Conservation (phyloP, 495 filamentous ascomycete species). For the Baudoinia panamericana region DNA sequence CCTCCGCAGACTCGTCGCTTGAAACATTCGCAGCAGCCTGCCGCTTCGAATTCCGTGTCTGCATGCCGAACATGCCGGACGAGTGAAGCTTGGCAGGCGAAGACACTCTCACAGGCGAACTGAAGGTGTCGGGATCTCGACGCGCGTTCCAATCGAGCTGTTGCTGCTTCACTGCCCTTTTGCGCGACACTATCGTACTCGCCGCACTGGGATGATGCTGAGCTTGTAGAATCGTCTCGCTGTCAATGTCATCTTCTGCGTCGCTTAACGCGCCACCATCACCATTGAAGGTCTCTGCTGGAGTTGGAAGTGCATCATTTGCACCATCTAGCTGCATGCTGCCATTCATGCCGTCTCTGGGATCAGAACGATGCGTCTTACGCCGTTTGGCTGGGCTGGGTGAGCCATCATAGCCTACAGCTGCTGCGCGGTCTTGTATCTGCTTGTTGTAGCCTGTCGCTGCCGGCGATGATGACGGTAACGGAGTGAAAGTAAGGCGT, state of each 20-base stretch:
- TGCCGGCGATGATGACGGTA: slow-evolving; percentile 25
- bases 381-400: slow-evolving; percentile 21
- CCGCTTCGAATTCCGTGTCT: background rate
- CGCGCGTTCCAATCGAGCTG: slow-evolving; percentile 11
- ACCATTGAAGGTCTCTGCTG: slow-evolving; percentile 5
- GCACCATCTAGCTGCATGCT: background rate
- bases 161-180: slow-evolving; percentile 9
- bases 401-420: slow-evolving; percentile 19
- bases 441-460: slow-evolving; percentile 15
- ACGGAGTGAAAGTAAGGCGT: slow-evolving; percentile 26
- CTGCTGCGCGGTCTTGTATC: slow-evolving; percentile 22
- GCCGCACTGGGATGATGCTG: slow-evolving; percentile 2
- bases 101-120: slow-evolving; percentile 7
- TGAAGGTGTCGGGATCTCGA: slow-evolving; percentile 4
- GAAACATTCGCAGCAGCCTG: slow-evolving; percentile 2
- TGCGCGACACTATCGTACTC: background rate
- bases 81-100: slow-evolving; percentile 5
- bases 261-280: background rate
- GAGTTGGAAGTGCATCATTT: slow-evolving; percentile 13
- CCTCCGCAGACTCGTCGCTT: slow-evolving; percentile 10
- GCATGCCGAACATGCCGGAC: slow-evolving; percentile 17
- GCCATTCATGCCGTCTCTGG: background rate
- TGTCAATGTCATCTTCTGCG: slow-evolving; percentile 1
- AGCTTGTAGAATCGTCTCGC: slow-evolving; percentile 3
- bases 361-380: slow-evolving; percentile 5